Evolutionary conservation across 2,329 filamentous ascomycete species (phyloP).

Genomic region (Fusarium drepaniforme): DNA sequence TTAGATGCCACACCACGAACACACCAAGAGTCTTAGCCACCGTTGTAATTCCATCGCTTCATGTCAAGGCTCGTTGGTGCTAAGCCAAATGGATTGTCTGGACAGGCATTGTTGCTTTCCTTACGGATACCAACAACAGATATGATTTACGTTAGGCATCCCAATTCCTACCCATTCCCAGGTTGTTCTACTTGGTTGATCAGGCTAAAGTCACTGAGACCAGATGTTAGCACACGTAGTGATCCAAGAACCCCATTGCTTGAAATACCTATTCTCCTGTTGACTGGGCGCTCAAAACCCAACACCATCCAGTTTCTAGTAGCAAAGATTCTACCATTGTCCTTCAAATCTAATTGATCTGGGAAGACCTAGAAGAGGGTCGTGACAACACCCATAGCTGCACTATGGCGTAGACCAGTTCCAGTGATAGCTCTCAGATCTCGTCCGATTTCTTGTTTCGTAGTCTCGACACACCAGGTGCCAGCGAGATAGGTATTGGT

Average conservation of each 20-base stretch:
- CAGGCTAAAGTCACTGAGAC: neutral
- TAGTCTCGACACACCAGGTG: neutral
- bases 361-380: neutral
- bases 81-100: neutral
- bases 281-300: neutral
- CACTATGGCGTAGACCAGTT: neutral
- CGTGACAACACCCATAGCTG: neutral
- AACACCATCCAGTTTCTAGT: neutral
- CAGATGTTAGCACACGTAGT: neutral
- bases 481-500: neutral
- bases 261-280: neutral
- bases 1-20: neutral
- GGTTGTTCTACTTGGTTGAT: neutral
- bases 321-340: neutral
- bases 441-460: neutral
- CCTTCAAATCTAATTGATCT: neutral
- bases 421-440: neutral
- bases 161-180: neutral
- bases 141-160: neutral
- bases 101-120: neutral
- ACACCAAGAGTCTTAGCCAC: neutral
- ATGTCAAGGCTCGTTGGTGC: neutral
- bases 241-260: neutral
- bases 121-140: neutral
- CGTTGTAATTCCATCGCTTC: neutral